A percentile compares a stretch with the other conserved stretches of the same genome.
These are phyloP conservation scores for Trichocladium uniseriatum DNA, from an alignment of 495 filamentous ascomycete genomes.

Conservation along the genomic window DNA sequence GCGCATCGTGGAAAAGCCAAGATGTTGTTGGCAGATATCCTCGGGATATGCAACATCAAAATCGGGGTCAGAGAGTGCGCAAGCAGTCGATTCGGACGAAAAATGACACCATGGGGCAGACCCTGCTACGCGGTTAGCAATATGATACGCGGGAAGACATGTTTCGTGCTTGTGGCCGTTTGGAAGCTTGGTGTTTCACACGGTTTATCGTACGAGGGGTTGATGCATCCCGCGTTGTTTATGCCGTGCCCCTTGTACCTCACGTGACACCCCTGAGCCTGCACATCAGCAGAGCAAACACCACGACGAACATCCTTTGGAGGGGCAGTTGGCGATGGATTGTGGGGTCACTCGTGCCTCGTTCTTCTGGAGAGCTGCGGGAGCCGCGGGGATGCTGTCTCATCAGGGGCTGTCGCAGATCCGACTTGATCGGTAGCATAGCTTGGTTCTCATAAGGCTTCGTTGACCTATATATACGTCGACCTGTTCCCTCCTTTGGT, in stretches of 20 bases:
- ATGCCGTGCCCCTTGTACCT: background rate
- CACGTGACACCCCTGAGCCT: background rate
- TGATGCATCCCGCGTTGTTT: background rate
- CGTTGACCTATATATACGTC: too few relatives aligned
- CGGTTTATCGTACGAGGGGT: slow-evolving; percentile 17
- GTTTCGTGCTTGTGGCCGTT: slow-evolving; percentile 3
- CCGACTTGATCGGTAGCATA: too few relatives aligned
- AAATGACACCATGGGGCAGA: slow-evolving; percentile 17
- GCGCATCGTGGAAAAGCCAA: background rate
- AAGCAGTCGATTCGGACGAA: slow-evolving; percentile 9
- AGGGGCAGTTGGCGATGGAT: too few relatives aligned
- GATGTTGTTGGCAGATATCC: too few relatives aligned
- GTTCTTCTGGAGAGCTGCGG: too few relatives aligned
- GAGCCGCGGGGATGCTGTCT: too few relatives aligned
- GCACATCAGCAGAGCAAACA: background rate
- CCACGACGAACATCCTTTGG: too few relatives aligned
- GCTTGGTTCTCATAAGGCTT: too few relatives aligned
- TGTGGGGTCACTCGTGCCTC: too few relatives aligned
- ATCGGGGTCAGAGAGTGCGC: background rate
- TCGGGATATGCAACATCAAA: too few relatives aligned
- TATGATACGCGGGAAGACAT: background rate
- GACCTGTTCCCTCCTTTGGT: too few relatives aligned
- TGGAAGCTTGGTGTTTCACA: slow-evolving; percentile 3
- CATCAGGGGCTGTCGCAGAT: too few relatives aligned
- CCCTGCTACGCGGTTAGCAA: background rate